Evolutionary conservation across 768 basidiomycete species (phyloP), one percentile per base, ranked within the genome.

Genomic region (Tricholoma flavovirens): DNA sequence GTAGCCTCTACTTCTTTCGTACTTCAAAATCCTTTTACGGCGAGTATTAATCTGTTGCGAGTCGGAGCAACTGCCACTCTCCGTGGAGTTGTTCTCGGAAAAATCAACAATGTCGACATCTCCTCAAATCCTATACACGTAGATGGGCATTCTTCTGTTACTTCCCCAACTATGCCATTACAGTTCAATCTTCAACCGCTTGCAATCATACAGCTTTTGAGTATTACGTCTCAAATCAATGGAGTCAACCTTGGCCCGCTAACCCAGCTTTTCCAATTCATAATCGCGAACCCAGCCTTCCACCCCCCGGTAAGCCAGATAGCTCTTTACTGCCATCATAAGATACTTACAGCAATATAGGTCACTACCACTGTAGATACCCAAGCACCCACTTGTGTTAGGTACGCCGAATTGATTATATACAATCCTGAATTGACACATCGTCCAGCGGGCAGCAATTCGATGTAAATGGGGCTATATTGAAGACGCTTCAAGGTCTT

Each of bases 21-120:
- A 0, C 73, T 90, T 26, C 70, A 74, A 17, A 87, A 90, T 62
- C 86, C 86, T 0, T 90, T 90, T 70, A 87, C 85, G 0, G 85
- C 87, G 15, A 81, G 80, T 63, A 81, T 90, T 66, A 85, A 83
- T 64, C 67, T 90, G 14, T 64, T 85, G n/a, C 66, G 72, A 45
- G 68, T 89, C 15, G 70, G 68, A 2, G 79, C 86, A 1, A 77
- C 69, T 5, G 87, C 81, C 0, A 78, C 75, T 0, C 86, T 77
- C 72, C 75, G 79, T 19, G 76, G 74, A 46, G 63, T 88, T 40
- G 75, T 75, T 1, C 66, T 90, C 10, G 86, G 87, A 3, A 74
- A 63, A n/a, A 83, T 88, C 55, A 73, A 83, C 35, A 73, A 76
- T 38, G 73, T 78, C 8, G 83, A 86, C 60, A 55, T 75, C 17